These are phyloP conservation scores for Simmondsia chinensis DNA, from an alignment of 148 eudicot genomes.

Conservation along the genomic window DNA sequence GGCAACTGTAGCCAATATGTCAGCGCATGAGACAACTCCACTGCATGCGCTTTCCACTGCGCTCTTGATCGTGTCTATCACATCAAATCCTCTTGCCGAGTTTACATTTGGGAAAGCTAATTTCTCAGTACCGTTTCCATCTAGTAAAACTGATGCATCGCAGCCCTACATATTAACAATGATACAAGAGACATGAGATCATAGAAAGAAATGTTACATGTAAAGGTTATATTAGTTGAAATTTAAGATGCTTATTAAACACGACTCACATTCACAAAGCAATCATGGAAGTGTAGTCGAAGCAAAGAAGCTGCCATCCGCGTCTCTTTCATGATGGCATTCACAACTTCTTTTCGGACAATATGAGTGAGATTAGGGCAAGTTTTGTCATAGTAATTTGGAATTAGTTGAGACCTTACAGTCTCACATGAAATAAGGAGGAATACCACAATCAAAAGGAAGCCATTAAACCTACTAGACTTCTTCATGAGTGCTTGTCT, in stretches of 20 bases:
- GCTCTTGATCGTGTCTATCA: slow-evolving; percentile 53
- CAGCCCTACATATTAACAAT: slow-evolving; percentile 46
- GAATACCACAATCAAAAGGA: slow-evolving; percentile 13
- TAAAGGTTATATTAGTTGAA: background rate
- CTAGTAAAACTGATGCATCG: slow-evolving; percentile 64
- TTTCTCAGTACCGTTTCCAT: slow-evolving; percentile 67
- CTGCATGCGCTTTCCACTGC: slow-evolving; percentile 63
- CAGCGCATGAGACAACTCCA: slow-evolving; percentile 70
- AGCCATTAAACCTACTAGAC: slow-evolving; percentile 1
- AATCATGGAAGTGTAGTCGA: slow-evolving; percentile 78
- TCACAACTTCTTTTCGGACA: slow-evolving; percentile 44
- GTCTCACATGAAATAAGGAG: slow-evolving; percentile 15
- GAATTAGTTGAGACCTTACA: slow-evolving; percentile 38
- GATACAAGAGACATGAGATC: background rate
- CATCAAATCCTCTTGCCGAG: slow-evolving; percentile 69
- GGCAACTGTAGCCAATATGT: slow-evolving; percentile 65
- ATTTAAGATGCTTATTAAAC: too few relatives aligned
- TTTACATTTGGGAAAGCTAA: slow-evolving; percentile 48
- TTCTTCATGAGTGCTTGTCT: slow-evolving; percentile 15
- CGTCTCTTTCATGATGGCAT: slow-evolving; percentile 49
- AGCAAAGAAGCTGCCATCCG: slow-evolving; percentile 87
- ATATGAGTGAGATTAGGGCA: slow-evolving; percentile 50
- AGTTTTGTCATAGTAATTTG: slow-evolving; percentile 42
- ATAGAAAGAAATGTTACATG: background rate
- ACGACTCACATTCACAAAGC: slow-evolving; percentile 84